phyloP scores from a whole-genome alignment of 345 rosid genomes.

The Moringa oleifera region DNA sequence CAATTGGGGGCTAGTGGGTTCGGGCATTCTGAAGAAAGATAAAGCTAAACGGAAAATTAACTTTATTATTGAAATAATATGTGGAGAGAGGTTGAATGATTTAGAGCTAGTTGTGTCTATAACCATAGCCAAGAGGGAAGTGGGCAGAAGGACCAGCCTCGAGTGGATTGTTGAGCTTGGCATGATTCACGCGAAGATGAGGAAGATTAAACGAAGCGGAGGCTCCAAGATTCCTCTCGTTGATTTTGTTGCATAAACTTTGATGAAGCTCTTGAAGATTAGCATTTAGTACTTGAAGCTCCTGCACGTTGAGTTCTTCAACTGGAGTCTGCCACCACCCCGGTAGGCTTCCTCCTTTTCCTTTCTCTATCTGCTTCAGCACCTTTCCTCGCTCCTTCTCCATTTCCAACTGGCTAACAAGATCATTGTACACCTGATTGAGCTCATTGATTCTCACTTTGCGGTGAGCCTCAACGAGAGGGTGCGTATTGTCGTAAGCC shows the following conservation, averaged over 20 bases:
- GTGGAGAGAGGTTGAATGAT: too few species aligned
- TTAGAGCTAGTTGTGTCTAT: too few species aligned
- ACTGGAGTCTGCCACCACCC: conserved; percentile 24
- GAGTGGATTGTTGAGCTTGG: too few species aligned
- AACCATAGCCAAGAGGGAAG: too few species aligned
- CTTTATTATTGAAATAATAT: too few species aligned
- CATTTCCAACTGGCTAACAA: conserved; percentile 6
- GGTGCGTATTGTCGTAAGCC: not conserved
- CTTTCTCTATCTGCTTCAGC: not conserved
- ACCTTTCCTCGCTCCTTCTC: conserved; percentile 8
- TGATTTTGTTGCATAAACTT: not conserved
- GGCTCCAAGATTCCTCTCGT: too few species aligned
- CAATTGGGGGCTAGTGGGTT: too few species aligned
- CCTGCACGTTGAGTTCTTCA: conserved; percentile 10
- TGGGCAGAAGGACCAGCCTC: too few species aligned
- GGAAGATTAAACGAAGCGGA: too few species aligned
- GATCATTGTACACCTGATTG: conserved; percentile 8
- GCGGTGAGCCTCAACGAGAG: conserved; percentile 31
- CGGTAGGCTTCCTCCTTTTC: not conserved
- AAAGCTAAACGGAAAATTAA: too few species aligned
- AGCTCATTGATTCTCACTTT: conserved; percentile 14
- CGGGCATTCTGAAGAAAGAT: too few species aligned
- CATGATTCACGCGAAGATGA: too few species aligned
- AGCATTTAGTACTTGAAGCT: not conserved
- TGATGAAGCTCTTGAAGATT: not conserved